Evolutionary conservation across 179 eudicot species (phyloP), one percentile per base, ranked within the genome.

Genomic region (Silene vulgaris): DNA sequence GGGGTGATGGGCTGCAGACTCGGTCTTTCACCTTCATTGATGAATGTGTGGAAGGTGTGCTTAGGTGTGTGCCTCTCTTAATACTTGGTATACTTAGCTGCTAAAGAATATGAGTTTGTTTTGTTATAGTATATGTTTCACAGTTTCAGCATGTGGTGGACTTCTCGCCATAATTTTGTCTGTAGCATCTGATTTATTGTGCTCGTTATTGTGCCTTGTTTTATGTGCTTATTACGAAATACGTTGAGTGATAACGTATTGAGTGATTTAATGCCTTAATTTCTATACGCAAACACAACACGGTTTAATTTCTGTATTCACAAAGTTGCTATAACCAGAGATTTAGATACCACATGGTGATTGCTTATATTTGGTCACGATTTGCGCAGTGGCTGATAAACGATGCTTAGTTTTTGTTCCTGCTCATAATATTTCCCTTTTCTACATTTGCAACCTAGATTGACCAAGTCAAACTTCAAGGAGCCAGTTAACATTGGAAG

Each of bases 11-110:
- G 26, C 78, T 87, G 62, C 98, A 94, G 79, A 94, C 98, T 29
- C 89, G 98, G 69, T 94, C 98, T n/a, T 92, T 94, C 81, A 94
- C 98, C 76, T 94, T 94, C 87, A 94, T 94, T 66, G 98, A 94
- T 80, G 98, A 94, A 82, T 94, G 98, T 77, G 98, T 94, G 62
- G 96, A 94, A 87, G 98, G 98, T 75, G 98, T 94, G 29, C 28
- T 17, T 0, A 19, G 35, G 35, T 12, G 17, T 2, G 68, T 64
- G 8, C 30, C 68, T 28, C 68, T 26, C 4, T 28, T 28, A 11
- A 64, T 26, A 29, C 30, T 8, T 4, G 8, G 20, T 37, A 17
- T 23, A 23, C 8, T 20, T 21, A 60, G 21, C 13, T 21, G 26
- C 11, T 19, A 60, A 5, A 19, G 65, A 60, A 20, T 60, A 3